Evolutionary conservation across 228 moss, liverwort and hornwort species (phyloP).

Genomic region (Sphagnum magellanicum): DNA sequence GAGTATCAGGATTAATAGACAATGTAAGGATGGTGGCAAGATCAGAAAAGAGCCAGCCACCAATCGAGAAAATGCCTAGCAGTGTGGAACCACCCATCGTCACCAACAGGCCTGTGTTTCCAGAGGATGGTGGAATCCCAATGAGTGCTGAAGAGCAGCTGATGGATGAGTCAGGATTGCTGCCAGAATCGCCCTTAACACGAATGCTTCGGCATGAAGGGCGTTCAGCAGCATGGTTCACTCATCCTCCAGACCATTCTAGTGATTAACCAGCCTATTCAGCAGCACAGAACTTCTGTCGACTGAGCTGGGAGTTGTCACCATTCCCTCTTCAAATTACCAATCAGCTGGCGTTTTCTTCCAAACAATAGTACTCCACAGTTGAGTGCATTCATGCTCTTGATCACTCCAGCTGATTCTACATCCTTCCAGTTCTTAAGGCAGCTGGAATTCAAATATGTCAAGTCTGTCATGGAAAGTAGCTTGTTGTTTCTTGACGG

Average conservation of each 20-base stretch:
- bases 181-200: slow-evolving; percentile 62
- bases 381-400: no score
- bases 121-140: slow-evolving; percentile 39
- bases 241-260: slow-evolving; percentile 44
- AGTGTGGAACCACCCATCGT: not conserved
- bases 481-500: no score
- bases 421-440: no score
- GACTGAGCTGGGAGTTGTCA: no score
- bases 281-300: no score
- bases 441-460: no score
- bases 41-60: slow-evolving; percentile 12
- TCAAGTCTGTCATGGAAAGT: no score
- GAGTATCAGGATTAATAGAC: slow-evolving; percentile 71
- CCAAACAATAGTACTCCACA: no score
- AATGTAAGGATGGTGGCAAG: slow-evolving; percentile 75
- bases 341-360: no score
- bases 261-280: no score
- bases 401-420: no score
- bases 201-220: slow-evolving; percentile 61
- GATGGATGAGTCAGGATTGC: slow-evolving; percentile 37
- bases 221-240: slow-evolving; percentile 48
- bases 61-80: not conserved
- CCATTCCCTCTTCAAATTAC: no score
- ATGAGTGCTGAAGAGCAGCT: slow-evolving; percentile 13
- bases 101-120: slow-evolving; percentile 9